Percentiles rank a stretch among this genome's conserved stretches.
Evolutionary conservation across 768 basidiomycete genomes (phyloP).

Genomic region (Boletellus sp.): DNA sequence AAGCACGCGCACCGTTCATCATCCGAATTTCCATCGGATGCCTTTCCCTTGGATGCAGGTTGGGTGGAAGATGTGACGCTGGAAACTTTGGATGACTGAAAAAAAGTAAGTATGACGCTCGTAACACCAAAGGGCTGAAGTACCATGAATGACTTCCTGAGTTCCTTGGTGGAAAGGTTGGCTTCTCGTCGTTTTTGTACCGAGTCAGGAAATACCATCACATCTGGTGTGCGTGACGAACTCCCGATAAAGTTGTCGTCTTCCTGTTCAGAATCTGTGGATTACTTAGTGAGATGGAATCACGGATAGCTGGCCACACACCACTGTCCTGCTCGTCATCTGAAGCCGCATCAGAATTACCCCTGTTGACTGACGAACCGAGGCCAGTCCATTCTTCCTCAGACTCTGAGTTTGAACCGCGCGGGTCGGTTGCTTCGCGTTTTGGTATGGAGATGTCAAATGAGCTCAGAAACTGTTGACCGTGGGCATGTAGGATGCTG

Average conservation of each 20-base stretch:
- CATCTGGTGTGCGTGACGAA: conserved; percentile 36
- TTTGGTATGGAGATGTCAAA: conserved; percentile 33
- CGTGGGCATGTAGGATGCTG: conserved; percentile 41
- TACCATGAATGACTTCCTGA: conserved; percentile 77
- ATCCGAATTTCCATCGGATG: conserved; percentile 41
- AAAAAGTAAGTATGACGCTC: conserved; percentile 2
- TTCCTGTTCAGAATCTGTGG: conserved; percentile 39
- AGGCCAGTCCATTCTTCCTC: conserved; percentile 46
- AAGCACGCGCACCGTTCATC: conserved; percentile 47
- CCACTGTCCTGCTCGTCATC: conserved; percentile 19
- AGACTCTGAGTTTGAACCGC: conserved; percentile 18
- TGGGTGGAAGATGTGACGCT: conserved; percentile 41
- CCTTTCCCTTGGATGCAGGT: conserved; percentile 12
- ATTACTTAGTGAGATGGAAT: background rate
- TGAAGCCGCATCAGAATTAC: conserved; percentile 5
- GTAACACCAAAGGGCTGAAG: background rate
- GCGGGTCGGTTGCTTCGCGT: conserved; percentile 11
- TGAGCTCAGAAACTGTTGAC: conserved; percentile 42
- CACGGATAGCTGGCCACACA: conserved; percentile 2
- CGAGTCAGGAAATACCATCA: conserved; percentile 56
- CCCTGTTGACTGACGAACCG: conserved; percentile 3
- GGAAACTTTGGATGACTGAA: conserved; percentile 74
- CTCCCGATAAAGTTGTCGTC: conserved; percentile 44
- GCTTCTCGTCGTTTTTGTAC: conserved; percentile 20
- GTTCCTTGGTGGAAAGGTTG: conserved; percentile 33